Conservation (phyloP, 768 basidiomycete species). For the Lactarius akahatsu region DNA sequence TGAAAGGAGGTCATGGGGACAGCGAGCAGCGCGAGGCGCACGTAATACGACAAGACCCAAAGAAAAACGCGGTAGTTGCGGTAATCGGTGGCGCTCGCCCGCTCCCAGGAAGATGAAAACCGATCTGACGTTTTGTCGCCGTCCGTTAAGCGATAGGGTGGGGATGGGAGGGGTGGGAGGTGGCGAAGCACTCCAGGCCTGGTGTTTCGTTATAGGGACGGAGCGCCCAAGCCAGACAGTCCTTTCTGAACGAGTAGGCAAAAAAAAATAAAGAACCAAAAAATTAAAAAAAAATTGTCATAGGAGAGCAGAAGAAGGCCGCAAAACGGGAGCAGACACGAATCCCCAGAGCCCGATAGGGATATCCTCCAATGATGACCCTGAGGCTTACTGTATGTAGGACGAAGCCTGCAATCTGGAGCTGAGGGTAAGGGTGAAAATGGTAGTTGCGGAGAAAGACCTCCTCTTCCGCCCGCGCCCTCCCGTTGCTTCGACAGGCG, state of each 20-base stretch:
- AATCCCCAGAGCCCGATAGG: conserved; percentile 11
- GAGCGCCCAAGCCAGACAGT: conserved; percentile 15
- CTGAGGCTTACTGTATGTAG: conserved; percentile 8
- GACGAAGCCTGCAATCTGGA: not conserved
- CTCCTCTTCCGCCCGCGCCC: not conserved
- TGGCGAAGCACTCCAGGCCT: conserved; percentile 15
- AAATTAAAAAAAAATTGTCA: conserved; percentile 17
- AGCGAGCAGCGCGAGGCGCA: conserved; percentile 5
- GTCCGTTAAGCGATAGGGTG: conserved; percentile 25
- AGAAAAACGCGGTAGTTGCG: conserved; percentile 5
- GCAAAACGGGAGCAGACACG: conserved; percentile 2
- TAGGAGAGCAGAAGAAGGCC: conserved; percentile 9
- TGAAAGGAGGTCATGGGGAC: conserved; percentile 24
- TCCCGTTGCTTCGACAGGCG: conserved; percentile 6
- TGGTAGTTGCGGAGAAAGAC: conserved; percentile 10
- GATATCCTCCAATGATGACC: conserved; percentile 10
- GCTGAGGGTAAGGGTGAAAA: conserved; percentile 3
- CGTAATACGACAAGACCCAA: conserved; percentile 23
- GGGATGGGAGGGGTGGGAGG: conserved; percentile 5
- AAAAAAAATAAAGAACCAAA: not conserved
- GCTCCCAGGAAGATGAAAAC: conserved; percentile 19
- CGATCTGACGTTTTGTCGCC: conserved; percentile 25
- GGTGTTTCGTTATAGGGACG: conserved; percentile 22
- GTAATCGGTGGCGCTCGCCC: conserved; percentile 28
- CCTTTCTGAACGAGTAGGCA: not conserved